These are phyloP conservation scores for Proliferodiscus dingleyae DNA, from an alignment of 2,329 filamentous ascomycete species.

Conservation along the genomic window DNA sequence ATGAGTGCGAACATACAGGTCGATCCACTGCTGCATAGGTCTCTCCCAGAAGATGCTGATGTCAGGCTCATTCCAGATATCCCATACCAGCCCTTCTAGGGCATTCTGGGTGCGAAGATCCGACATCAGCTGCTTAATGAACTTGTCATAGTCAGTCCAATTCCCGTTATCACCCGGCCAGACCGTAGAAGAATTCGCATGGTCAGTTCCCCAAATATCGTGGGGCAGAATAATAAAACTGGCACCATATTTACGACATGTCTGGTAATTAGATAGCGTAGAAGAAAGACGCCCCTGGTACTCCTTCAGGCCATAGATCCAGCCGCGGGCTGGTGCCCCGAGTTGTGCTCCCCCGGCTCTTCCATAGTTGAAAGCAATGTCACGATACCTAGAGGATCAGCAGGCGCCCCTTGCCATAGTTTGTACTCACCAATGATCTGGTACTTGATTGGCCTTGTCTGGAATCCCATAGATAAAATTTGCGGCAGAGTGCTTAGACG, in stretches of 20 bases:
- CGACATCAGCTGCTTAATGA: constrained; percentile 35
- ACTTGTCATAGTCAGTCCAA: constrained; percentile 40
- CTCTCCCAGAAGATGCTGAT: constrained; percentile 32
- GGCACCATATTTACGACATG: constrained; percentile 38
- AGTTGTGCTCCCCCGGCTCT: constrained; percentile 40
- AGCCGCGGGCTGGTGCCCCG: constrained; percentile 32
- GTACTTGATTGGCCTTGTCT: constrained; percentile 24
- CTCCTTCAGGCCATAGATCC: constrained; percentile 35
- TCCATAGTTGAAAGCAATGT: constrained; percentile 38
- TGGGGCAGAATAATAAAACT: constrained; percentile 42
- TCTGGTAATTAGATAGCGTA: constrained; percentile 41
- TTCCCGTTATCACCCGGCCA: constrained; percentile 47
- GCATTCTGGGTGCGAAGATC: constrained; percentile 37
- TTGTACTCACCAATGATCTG: constrained; percentile 33
- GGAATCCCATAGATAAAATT: constrained; percentile 41
- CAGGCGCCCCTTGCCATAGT: too few relatives aligned
- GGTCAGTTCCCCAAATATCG: constrained; percentile 45
- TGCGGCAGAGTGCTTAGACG: constrained; percentile 35
- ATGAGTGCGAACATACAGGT: too few relatives aligned
- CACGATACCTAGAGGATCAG: too few relatives aligned
- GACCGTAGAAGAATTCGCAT: constrained; percentile 31
- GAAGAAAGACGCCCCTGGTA: constrained; percentile 34
- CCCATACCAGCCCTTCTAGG: constrained; percentile 36
- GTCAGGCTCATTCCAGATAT: constrained; percentile 52
- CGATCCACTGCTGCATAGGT: constrained; percentile 36